Evolutionary conservation across 2,329 filamentous ascomycete species (phyloP).

Genomic region (Alternaria sp.): DNA sequence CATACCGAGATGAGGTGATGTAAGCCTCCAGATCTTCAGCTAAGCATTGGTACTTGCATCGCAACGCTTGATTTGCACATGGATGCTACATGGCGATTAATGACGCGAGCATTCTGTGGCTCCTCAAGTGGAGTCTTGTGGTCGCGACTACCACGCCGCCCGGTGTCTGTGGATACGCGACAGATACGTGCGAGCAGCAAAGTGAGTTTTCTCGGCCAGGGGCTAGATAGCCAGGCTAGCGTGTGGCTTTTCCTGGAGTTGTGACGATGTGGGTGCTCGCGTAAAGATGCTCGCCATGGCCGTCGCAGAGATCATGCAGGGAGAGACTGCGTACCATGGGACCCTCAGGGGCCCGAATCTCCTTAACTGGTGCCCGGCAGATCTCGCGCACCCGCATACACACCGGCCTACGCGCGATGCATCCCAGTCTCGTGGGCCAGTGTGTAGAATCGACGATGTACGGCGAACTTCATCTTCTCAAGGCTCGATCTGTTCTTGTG

Average conservation of each 20-base stretch:
- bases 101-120: not conserved
- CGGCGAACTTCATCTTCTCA: not conserved
- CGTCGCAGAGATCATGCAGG: slow-evolving; percentile 14
- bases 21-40: not conserved
- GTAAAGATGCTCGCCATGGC: not conserved
- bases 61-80: slow-evolving; percentile 4
- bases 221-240: not conserved
- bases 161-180: slow-evolving; percentile 1
- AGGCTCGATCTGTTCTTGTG: not conserved
- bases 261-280: not conserved
- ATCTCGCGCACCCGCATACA: not conserved
- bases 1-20: not conserved
- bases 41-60: slow-evolving; percentile 2
- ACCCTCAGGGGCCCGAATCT: not conserved
- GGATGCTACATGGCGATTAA: slow-evolving; percentile 1
- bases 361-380: slow-evolving; percentile 1
- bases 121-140: not conserved
- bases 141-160: not conserved
- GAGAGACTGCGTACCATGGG: slow-evolving; percentile 9
- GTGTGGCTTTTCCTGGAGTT: not conserved
- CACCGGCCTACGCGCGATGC: not conserved
- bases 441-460: not conserved
- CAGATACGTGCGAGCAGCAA: not conserved
- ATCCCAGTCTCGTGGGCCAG: not conserved
- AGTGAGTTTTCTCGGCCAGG: not conserved